Evolutionary conservation across 352 stramenopile species (phyloP).

Genomic region (Globisporangium takayamanum): DNA sequence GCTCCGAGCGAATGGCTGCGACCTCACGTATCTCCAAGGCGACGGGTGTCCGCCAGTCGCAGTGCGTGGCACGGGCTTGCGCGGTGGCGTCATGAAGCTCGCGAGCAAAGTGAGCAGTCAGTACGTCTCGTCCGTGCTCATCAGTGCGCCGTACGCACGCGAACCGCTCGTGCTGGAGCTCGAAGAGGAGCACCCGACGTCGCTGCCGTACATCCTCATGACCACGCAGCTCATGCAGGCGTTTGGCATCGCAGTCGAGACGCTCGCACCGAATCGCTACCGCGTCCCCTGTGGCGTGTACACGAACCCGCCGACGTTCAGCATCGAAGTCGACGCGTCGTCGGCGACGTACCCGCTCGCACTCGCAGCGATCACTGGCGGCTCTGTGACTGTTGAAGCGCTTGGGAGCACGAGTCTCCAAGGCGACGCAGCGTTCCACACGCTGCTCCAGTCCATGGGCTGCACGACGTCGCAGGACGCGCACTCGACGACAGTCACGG

Average conservation of each 20-base stretch:
- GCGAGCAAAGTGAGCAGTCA: constrained; percentile 93
- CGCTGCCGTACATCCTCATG: constrained; percentile 93
- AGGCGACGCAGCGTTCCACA: constrained; percentile 95
- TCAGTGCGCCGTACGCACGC: constrained; percentile 88
- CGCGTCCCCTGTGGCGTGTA: constrained; percentile 69
- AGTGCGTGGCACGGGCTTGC: constrained; percentile 66
- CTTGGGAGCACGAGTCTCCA: constrained; percentile 92
- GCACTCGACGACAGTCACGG: constrained; percentile 60
- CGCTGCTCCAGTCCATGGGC: constrained; percentile 68
- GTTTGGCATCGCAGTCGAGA: constrained; percentile 93
- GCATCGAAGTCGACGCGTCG: constrained; percentile 94
- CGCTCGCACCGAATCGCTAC: constrained; percentile 76
- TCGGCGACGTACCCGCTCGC: constrained; percentile 96
- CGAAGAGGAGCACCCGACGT: constrained; percentile 94
- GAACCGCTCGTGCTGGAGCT: constrained; percentile 86
- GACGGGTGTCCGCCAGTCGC: constrained; percentile 70
- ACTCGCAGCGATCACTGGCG: constrained; percentile 94
- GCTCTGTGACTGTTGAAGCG: constrained; percentile 91
- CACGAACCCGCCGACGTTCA: constrained; percentile 55
- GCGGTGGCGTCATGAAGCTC: constrained; percentile 75
- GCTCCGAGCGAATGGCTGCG: constrained; percentile 85
- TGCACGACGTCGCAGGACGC: constrained; percentile 59
- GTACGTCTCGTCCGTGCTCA: constrained; percentile 96
- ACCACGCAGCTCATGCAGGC: constrained; percentile 95
- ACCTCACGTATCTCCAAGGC: constrained; percentile 57